Evolutionary conservation across 106 monocot genomes (phyloP), one percentile per base, ranked within the genome.

Genomic region (Dendrobium officinale): DNA sequence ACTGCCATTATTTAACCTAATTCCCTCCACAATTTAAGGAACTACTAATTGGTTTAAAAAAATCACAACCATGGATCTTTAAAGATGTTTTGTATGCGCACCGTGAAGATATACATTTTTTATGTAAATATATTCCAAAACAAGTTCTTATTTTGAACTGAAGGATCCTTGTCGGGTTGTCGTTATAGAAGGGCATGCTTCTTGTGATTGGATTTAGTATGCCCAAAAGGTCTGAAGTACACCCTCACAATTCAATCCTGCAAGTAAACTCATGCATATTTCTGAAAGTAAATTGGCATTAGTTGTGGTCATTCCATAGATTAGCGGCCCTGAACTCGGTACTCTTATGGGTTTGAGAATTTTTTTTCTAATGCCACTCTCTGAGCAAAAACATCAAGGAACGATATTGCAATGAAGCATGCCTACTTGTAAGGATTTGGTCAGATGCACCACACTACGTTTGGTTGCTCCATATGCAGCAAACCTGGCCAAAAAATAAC

Each of bases 391-490:
- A 8, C 26, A 64, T 24, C 5, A 64, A 64, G 5, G 13, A 22
- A n/a, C 9, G 8, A 64, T 15, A 55, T 43, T 17, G 22, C 11
- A 37, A 29, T 18, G 19, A 31, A 64, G 19, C 27, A 18, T 76
- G 77, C 42, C n/a, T 83, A 98, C 97, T 89, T 98, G 98, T 81
- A 98, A 86, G 73, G 98, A 98, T 88, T 98, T 98, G 33, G 92
- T 98, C 79, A 98, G 86, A 81, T 98, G 98, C 84, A 98, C 98
- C 59, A 95, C 98, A 78, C 98, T 95, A 16, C 95, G 92, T 85
- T 98, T 95, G 6, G 98, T 98, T 77, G 98, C 94, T 78, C 98
- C 98, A 87, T 98, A 98, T 84, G 98, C 98, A 73, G 98, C 98
- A 92, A 93, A 98, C 77, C 98, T 98, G 83, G 33, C 31, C 55